A percentile compares a stretch with the other conserved stretches of the same genome.
Conservation (phyloP, 345 rosid species). For the Pistacia atlantica region DNA sequence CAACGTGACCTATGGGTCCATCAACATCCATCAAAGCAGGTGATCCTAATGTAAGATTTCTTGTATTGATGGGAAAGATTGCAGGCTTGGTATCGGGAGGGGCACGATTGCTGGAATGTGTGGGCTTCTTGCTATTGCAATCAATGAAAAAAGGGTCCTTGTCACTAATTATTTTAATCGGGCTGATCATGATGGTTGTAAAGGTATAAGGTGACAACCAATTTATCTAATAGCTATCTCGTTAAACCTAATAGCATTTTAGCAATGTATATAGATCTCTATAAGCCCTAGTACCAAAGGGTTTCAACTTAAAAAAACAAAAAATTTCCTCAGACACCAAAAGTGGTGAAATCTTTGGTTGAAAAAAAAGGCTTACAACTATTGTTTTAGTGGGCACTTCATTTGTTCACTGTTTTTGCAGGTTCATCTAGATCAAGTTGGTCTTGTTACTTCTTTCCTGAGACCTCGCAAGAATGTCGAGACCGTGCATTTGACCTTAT, state of each 20-base stretch:
- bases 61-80: slow-evolving; percentile 87
- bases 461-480: slow-evolving; percentile 78
- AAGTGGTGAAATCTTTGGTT: not conserved
- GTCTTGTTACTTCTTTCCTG: slow-evolving; percentile 94
- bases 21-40: slow-evolving; percentile 83
- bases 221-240: not conserved
- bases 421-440: slow-evolving; percentile 70
- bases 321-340: not conserved
- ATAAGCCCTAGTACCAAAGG: not conserved
- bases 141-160: slow-evolving; percentile 79
- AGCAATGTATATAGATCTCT: not conserved
- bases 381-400: not conserved
- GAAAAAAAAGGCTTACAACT: no score
- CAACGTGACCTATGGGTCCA: slow-evolving; percentile 91
- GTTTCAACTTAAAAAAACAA: no score
- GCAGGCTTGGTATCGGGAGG: slow-evolving; percentile 89
- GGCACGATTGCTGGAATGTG: slow-evolving; percentile 89
- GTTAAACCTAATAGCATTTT: not conserved
- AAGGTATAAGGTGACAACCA: slow-evolving; percentile 46
- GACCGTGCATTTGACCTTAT: slow-evolving; percentile 58
- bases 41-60: slow-evolving; percentile 65
- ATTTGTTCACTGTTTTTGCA: slow-evolving; percentile 19
- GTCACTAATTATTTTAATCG: slow-evolving; percentile 73
- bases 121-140: slow-evolving; percentile 83
- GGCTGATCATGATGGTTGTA: slow-evolving; percentile 87